Base-by-base conservation (phyloP, 176 grass and related monocot genomes). In the Juncus effusus region DNA sequence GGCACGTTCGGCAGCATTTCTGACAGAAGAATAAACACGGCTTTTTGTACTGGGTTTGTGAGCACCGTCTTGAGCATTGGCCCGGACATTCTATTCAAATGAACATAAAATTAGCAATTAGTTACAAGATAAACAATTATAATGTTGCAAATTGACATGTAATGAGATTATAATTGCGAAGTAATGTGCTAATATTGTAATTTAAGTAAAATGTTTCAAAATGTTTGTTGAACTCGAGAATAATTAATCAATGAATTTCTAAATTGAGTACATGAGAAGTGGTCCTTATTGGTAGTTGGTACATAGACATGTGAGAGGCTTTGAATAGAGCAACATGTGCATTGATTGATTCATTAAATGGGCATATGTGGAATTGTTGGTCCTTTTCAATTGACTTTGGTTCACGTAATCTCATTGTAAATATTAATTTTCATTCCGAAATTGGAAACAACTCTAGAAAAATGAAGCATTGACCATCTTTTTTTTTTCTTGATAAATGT, bases 11-110 rank as follows among this genome's bases (percentile, higher is more conserved):
- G 38, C 81, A 83, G 56, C 81, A 83, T 71, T 83, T 83, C 4
- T 83, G 42, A 44, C 81, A 82, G 67, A 82, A 82, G 65, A 82
- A 61, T 42, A 77, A 11, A 65, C 74, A 77, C 4, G 80, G 80
- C 81, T 83, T 83, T 12, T 56, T 56, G 81, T 83, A 83, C 54
- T 72, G 66, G 13, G 81, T 83, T 37, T 19, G 7, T 3, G 75
- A 74, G 67, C 81, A 83, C 42, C 74, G 42, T 35, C 53, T 50
- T 7, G 35, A n/a, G 68, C 67, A 83, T 59, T 66, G 56, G 7
- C 81, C 74, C 11, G 54, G 56, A 67, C 81, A 83, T 56, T 83
- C 80, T 83, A 51, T 60, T 59, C 39, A 72, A 58, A 60, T 6
- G 19, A 28, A 28, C 19, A 28, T 28, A 28, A 28, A 28, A 28